Conservation (phyloP, 2,329 filamentous ascomycete genomes). For the Penicillium nordicum region DNA sequence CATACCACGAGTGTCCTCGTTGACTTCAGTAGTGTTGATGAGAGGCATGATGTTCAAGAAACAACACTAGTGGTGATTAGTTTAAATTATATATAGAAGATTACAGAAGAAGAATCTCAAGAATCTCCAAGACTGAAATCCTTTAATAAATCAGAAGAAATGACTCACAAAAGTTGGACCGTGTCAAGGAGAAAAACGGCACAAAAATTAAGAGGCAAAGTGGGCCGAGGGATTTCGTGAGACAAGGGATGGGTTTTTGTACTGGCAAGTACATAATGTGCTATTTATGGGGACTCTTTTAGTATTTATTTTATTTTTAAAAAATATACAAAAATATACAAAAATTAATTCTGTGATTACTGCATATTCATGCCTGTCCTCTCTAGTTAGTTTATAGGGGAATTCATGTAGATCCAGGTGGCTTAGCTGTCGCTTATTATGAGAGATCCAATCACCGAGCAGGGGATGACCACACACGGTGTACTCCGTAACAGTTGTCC, state of each 20-base stretch:
- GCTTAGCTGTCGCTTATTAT: neutral
- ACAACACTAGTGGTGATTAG: conserved; percentile 6
- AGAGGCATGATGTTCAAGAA: conserved; percentile 37
- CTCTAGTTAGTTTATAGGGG: neutral
- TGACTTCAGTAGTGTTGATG: conserved; percentile 40
- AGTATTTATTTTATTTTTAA: neutral
- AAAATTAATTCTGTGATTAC: too few relatives aligned
- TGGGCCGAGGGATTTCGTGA: neutral
- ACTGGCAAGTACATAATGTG: neutral
- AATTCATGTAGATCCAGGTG: neutral
- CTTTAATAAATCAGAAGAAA: neutral
- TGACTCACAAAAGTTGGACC: conserved; percentile 4
- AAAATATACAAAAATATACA: too few relatives aligned
- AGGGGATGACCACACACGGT: conserved; percentile 1
- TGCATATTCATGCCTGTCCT: neutral
- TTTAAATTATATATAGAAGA: neutral
- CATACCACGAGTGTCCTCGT: conserved; percentile 47
- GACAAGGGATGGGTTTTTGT: neutral
- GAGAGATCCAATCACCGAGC: conserved; percentile 1
- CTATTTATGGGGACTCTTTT: neutral
- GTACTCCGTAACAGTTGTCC: neutral
- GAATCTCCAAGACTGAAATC: neutral
- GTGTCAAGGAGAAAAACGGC: neutral
- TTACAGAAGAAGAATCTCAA: neutral
- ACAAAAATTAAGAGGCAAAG: conserved; percentile 4